These are phyloP conservation scores for Wallacemonas sp. DNA, from an alignment of 208 protist species.

Conservation along the genomic window DNA sequence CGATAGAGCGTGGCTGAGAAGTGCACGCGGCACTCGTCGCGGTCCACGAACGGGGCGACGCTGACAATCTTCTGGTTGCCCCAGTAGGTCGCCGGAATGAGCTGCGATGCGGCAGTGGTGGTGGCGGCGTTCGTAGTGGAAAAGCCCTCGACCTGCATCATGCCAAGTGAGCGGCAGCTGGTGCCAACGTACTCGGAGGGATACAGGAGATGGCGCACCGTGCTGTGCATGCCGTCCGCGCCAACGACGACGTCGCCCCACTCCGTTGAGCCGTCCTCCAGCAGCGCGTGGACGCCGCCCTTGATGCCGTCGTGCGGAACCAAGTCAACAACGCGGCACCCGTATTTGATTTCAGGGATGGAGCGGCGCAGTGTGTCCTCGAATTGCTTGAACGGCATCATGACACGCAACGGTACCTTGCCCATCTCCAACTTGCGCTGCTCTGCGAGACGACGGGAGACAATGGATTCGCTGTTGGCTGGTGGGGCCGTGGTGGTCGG, in stretches of 20 bases:
- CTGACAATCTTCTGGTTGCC: conserved; percentile 1
- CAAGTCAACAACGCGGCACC: conserved; percentile 72
- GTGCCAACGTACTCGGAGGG: conserved; percentile 72
- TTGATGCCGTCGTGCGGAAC: conserved; percentile 82
- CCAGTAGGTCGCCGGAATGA: conserved; percentile 1
- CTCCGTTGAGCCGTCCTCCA: conserved; percentile 74
- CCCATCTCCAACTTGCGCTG: conserved; percentile 66
- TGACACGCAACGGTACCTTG: conserved; percentile 73
- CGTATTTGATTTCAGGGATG: conserved; percentile 74
- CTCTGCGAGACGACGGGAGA: conserved; percentile 72
- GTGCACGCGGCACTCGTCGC: conserved; percentile 37
- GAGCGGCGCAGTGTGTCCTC: conserved; percentile 59
- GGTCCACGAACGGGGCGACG: conserved; percentile 10
- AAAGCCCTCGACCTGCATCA: conserved; percentile 83
- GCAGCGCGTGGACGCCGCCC: conserved; percentile 76
- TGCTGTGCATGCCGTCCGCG: conserved; percentile 87
- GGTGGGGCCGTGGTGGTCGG: conserved; percentile 74
- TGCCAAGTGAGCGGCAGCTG: conserved; percentile 62
- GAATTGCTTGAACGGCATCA: conserved; percentile 54
- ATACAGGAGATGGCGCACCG: conserved; percentile 77
- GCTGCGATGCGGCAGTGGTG: conserved; percentile 21
- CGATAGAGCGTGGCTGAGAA: conserved; percentile 78
- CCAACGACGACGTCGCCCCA: conserved; percentile 91
- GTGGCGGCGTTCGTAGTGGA: conserved; percentile 8
- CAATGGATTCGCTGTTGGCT: conserved; percentile 85